phyloP scores from a whole-genome alignment of 805 yeast genomes.

The Kodamaea neixiangensis region DNA sequence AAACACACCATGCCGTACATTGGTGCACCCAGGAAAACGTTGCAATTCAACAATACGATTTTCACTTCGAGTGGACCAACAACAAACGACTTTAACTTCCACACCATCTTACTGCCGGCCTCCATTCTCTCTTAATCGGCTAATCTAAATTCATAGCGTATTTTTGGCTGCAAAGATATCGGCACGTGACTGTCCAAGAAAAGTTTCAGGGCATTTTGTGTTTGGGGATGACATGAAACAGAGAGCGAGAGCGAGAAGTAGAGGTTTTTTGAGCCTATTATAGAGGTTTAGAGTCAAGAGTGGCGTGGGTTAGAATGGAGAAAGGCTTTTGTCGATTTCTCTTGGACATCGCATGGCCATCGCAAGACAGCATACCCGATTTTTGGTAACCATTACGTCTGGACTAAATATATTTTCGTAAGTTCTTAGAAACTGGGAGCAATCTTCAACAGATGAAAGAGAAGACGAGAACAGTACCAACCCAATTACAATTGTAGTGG shows the following conservation, averaged over 20 bases:
- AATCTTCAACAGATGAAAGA: no score
- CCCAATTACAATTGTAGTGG: no score
- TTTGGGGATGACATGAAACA: background rate
- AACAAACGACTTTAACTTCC: background rate
- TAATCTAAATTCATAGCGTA: background rate
- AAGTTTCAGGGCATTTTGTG: background rate
- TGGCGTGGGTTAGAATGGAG: background rate
- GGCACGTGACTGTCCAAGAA: background rate
- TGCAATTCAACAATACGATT: background rate
- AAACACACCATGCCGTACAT: background rate
- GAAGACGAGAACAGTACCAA: no score
- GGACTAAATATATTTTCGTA: background rate
- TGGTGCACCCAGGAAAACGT: background rate
- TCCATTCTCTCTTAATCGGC: background rate
- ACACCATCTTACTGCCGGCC: background rate
- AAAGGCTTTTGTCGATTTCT: background rate
- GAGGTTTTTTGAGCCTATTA: background rate
- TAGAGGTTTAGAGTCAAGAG: background rate
- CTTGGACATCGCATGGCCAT: background rate
- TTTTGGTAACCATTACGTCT: background rate
- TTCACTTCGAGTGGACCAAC: background rate
- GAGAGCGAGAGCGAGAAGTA: background rate
- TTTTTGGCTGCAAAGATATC: constrained; percentile 2
- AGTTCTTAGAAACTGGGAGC: background rate
- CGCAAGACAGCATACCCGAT: background rate